Base-by-base conservation (phyloP, 2,329 filamentous ascomycete genomes). In the Sclerotinia subarctica region DNA sequence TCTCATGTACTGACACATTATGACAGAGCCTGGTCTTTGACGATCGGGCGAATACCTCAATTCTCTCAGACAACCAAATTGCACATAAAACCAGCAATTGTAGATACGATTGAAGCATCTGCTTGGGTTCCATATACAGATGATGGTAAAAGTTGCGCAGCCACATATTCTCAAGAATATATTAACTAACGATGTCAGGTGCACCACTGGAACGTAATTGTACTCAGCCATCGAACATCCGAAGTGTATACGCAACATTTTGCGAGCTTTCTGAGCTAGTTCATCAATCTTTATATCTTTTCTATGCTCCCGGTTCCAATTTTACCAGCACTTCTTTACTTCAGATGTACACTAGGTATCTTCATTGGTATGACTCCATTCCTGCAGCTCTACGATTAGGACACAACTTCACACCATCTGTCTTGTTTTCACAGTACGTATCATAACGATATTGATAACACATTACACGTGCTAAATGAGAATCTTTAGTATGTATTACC, bases 221-320 rank as follows among this genome's bases (percentile, higher is more conserved):
- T 83, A 86, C 76, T 78, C 88, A 89, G 72, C 86, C 87, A 0
- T 90, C 86, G 3, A 90, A 91, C 69, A 88, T 92, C 44, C 82
- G 89, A 32, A 88, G 87, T 1, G 85, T 90, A 7, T 89, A 87
- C 76, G 88, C 86, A 77, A 86, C 88, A 71, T 89, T 92, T 72
- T 90, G 88, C 74, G 87, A 89, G 74, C 82, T 93, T 63, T 91
- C 88, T 70, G 89, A 92, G 78, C 84, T 93, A 1, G 87, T 92
- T 1, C 90, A 91, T 76, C 85, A 90, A 80, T 77, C 69, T n/a
- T 49, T 73, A 29, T 77, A 75, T 74, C 84, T 90, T 51, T 83
- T 92, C n/a, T 90, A 92, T 75, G 88, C 90, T 5, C 90, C 90
- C 0, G 87, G 85, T 19, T 83, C 85, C 67, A 85, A 85, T 6